Base-by-base conservation (phyloP, 352 stramenopile genomes). In the Phytophthora crassamura region DNA sequence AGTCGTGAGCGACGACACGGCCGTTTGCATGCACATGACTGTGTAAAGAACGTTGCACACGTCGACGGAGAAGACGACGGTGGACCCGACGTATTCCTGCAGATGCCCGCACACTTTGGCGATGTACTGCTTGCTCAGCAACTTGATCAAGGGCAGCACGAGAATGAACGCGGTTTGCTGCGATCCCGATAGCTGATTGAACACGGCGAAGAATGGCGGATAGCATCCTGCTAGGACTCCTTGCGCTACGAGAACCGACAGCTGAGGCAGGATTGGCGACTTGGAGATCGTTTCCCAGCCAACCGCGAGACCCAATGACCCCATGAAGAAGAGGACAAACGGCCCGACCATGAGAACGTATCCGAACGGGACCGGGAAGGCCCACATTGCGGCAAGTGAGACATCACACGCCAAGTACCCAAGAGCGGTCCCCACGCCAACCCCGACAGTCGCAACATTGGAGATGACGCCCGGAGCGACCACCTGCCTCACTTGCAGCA, bases 41-140 rank as follows among this genome's bases (percentile, higher is more conserved):
- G 50, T 30, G 58, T 75, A 78, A 2, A 78, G 40, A 0, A 70
- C 22, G 20, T 78, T 68, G 47, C 64, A 78, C 4, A 78, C 55
- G 15, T 78, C 69, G 36, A 74, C 69, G 1, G 63, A 64, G 34
- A 75, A 67, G 42, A 78, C 51, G 18, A 64, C 52, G 0, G 36
- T 65, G 5, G 57, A 38, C 0, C 59, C 59, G 4, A 77, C 18
- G 11, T 53, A 50, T 20, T 77, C 69, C 1, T 64, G 34, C 30
- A 64, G 61, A 12, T 66, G 56, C 5, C 15, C 10, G 6, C 28
- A 57, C 1, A 38, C 56, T 5, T 35, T 56, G 0, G 64, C 69
- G 10, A 69, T 51, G 7, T 61, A 16, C 20, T 74, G 57, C 5
- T 71, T 68, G 7, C 65, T 45, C 1, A 66, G 4, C 3, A 66